phyloP scores from a whole-genome alignment of 805 yeast species.

The Pichia membranifaciens region DNA sequence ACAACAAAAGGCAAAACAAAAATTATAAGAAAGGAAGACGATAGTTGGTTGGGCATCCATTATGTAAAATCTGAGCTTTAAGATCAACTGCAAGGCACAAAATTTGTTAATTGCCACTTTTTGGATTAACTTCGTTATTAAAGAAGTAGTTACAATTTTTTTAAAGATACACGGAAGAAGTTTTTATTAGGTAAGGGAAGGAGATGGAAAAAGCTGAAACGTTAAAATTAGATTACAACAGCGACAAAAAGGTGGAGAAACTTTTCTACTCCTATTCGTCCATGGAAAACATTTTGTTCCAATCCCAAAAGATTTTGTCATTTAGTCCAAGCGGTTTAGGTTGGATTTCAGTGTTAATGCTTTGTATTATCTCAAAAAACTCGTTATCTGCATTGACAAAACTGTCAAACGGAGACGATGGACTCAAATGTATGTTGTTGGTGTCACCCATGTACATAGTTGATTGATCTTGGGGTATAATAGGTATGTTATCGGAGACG shows the following conservation, averaged over 20 bases:
- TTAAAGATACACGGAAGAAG: too few species aligned
- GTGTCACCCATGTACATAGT: too few species aligned
- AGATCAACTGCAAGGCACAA: too few species aligned
- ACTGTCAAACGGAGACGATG: neutral
- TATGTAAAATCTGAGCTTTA: too few species aligned
- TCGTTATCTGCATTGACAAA: conserved; percentile 4
- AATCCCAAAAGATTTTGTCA: conserved; percentile 9
- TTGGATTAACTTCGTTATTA: neutral
- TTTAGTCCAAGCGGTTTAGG: neutral
- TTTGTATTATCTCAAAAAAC: conserved; percentile 6
- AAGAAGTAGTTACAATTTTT: too few species aligned
- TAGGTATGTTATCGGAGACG: neutral
- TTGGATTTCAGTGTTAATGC: conserved; percentile 6
- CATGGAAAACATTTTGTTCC: conserved; percentile 6
- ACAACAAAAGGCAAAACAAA: neutral
- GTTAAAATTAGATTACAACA: too few species aligned
- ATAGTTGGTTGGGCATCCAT: too few species aligned
- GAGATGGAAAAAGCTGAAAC: too few species aligned
- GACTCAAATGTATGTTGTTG: neutral
- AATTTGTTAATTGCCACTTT: too few species aligned
- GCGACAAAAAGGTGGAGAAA: too few species aligned
- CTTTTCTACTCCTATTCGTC: neutral
- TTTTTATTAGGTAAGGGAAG: too few species aligned
- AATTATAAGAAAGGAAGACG: too few species aligned
- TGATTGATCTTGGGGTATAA: neutral